Conservation (phyloP, 2,329 filamentous ascomycete species). For the Coleophoma cylindrospora region DNA sequence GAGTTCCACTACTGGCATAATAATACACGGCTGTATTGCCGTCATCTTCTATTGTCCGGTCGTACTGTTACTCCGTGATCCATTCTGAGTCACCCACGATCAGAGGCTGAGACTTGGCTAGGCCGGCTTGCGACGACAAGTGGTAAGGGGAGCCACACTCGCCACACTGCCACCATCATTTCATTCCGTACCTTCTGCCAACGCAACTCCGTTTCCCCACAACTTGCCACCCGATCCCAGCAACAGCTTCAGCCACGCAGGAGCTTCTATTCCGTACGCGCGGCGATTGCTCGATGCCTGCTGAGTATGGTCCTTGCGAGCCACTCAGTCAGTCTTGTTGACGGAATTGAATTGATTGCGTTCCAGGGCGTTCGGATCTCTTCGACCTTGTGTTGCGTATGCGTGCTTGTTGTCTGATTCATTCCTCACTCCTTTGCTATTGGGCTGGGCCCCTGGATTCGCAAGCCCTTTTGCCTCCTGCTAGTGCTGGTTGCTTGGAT, state of each 20-base stretch:
- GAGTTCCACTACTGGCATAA: too few species aligned
- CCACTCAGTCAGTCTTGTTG: background rate
- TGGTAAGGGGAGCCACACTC: constrained; percentile 5
- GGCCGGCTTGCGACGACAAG: constrained; percentile 16
- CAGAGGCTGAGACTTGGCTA: background rate
- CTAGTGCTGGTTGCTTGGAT: too few species aligned
- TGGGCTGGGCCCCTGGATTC: background rate
- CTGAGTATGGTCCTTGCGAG: background rate
- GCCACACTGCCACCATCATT: constrained; percentile 5
- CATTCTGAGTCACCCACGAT: constrained; percentile 3
- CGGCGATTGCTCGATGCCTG: constrained; percentile 1
- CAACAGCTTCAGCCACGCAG: constrained; percentile 5
- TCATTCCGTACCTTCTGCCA: too few species aligned
- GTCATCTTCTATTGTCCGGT: background rate
- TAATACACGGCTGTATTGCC: too few species aligned
- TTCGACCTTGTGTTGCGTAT: constrained; percentile 11
- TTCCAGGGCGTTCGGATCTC: constrained; percentile 9
- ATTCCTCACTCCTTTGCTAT: background rate
- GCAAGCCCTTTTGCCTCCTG: background rate
- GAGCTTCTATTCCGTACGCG: constrained; percentile 1
- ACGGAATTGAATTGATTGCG: background rate
- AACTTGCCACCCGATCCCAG: constrained; percentile 3
- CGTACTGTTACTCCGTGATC: background rate
- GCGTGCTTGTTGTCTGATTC: constrained; percentile 9
- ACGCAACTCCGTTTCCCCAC: background rate